Conservation (phyloP, 2,329 filamentous ascomycete species). For the Botrytis tulipae region DNA sequence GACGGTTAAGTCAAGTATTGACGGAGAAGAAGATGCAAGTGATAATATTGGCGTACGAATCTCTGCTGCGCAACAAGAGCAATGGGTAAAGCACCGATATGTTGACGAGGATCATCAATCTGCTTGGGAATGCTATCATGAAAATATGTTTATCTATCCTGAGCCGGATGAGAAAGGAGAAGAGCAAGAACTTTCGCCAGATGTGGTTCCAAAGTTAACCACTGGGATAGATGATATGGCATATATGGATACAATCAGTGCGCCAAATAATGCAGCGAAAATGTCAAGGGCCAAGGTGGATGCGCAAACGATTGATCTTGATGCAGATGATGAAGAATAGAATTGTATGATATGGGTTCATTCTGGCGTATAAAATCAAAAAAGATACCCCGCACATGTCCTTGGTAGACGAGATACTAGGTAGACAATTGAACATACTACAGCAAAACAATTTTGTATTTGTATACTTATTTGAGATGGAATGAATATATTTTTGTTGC, state of each 20-base stretch:
- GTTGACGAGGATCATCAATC: conserved; percentile 75
- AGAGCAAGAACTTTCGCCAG: conserved; percentile 25
- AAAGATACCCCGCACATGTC: conserved; percentile 33
- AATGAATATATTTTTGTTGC: background rate
- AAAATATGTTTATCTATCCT: conserved; percentile 58
- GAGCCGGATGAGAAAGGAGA: conserved; percentile 22
- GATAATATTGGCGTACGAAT: conserved; percentile 76
- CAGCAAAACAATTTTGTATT: background rate
- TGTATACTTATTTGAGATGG: background rate
- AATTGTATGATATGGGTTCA: conserved; percentile 22
- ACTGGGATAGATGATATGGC: conserved; percentile 56
- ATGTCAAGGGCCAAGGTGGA: conserved; percentile 34
- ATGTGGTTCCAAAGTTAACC: conserved; percentile 43
- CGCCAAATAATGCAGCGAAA: conserved; percentile 41
- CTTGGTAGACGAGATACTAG: conserved; percentile 11
- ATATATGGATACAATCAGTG: conserved; percentile 63
- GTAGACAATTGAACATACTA: conserved; percentile 16
- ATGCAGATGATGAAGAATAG: conserved; percentile 17
- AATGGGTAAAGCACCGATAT: conserved; percentile 78
- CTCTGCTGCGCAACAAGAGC: conserved; percentile 74
- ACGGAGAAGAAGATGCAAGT: conserved; percentile 62
- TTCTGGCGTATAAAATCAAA: conserved; percentile 30
- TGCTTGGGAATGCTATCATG: conserved; percentile 73
- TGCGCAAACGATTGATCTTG: conserved; percentile 23
- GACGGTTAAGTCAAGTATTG: conserved; percentile 74